Conservation (phyloP, 495 filamentous ascomycete species). For the Parathielavia appendiculata region DNA sequence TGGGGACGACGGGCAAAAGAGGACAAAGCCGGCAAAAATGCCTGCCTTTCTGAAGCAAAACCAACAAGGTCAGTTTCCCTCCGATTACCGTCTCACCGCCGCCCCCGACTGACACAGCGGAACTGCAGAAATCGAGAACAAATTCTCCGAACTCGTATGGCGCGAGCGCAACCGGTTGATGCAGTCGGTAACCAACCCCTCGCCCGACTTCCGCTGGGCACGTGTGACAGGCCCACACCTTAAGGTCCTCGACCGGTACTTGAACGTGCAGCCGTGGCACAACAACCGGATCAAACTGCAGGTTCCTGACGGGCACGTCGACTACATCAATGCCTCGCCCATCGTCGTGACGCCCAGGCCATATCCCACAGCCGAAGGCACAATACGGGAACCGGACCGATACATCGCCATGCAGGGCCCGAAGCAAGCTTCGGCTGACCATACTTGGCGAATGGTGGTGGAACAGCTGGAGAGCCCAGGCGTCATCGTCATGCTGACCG, state of each 20-base stretch:
- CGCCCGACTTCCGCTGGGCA: conserved; percentile 51
- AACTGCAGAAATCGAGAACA: conserved; percentile 43
- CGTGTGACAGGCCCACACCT: conserved; percentile 47
- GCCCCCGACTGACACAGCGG: not conserved
- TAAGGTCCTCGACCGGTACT: conserved; percentile 65
- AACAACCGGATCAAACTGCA: conserved; percentile 79
- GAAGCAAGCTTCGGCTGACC: conserved; percentile 61
- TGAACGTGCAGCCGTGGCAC: conserved; percentile 80
- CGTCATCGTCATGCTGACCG: conserved; percentile 94
- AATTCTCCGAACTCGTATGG: conserved; percentile 60
- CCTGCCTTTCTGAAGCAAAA: conserved; percentile 43
- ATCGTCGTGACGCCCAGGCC: conserved; percentile 64
- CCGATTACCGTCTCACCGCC: not conserved
- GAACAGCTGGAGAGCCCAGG: conserved; percentile 72
- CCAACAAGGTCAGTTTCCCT: conserved; percentile 24
- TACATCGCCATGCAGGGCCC: conserved; percentile 73
- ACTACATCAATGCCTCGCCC: conserved; percentile 96
- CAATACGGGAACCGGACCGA: conserved; percentile 30
- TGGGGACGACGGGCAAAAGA: conserved; percentile 10
- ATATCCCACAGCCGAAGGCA: conserved; percentile 10
- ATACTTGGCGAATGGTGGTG: conserved; percentile 96
- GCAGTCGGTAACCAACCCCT: conserved; percentile 40
- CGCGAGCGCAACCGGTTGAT: conserved; percentile 53
- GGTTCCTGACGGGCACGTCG: conserved; percentile 70
- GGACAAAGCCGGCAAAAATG: conserved; percentile 27